Conservation (phyloP, 2,329 filamentous ascomycete species). For the Hypomyces perniciosus region DNA sequence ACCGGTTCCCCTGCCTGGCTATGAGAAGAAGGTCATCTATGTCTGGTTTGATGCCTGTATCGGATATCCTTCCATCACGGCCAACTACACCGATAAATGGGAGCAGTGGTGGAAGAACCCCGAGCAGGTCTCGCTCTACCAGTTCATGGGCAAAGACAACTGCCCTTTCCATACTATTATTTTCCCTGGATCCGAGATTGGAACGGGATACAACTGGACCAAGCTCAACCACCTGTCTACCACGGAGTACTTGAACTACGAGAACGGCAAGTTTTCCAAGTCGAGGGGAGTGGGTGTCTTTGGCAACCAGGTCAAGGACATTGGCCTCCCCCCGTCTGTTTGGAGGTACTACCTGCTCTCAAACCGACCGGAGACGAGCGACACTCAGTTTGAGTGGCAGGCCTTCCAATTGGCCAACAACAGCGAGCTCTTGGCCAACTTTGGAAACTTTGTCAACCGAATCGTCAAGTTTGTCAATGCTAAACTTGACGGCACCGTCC, state of each 20-base stretch:
- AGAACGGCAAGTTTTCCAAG: slow-evolving; percentile 88
- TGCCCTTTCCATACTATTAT: slow-evolving; percentile 74
- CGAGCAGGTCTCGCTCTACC: slow-evolving; percentile 80
- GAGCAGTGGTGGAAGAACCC: slow-evolving; percentile 93
- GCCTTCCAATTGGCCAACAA: slow-evolving; percentile 82
- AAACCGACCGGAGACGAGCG: slow-evolving; percentile 75
- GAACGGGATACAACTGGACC: slow-evolving; percentile 81
- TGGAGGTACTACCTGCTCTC: slow-evolving; percentile 90
- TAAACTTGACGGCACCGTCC: slow-evolving; percentile 66
- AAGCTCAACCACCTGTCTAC: slow-evolving; percentile 83
- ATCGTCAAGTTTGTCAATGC: slow-evolving; percentile 71
- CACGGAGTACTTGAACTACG: slow-evolving; percentile 82
- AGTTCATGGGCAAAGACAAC: slow-evolving; percentile 81
- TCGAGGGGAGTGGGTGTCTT: slow-evolving; percentile 86
- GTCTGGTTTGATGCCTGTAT: slow-evolving; percentile 93
- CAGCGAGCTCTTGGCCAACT: slow-evolving; percentile 73
- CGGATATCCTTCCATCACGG: slow-evolving; percentile 92
- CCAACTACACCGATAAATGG: slow-evolving; percentile 83
- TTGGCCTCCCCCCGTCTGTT: slow-evolving; percentile 77
- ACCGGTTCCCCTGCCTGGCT: slow-evolving; percentile 46
- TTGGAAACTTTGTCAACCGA: slow-evolving; percentile 70
- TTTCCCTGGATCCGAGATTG: slow-evolving; percentile 82
- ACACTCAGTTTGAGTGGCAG: slow-evolving; percentile 86
- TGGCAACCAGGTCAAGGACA: slow-evolving; percentile 81
- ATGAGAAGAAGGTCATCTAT: slow-evolving; percentile 70